Base-by-base conservation (phyloP, 1,284 basidiomycete species). In the Marasmius tenuissimus region DNA sequence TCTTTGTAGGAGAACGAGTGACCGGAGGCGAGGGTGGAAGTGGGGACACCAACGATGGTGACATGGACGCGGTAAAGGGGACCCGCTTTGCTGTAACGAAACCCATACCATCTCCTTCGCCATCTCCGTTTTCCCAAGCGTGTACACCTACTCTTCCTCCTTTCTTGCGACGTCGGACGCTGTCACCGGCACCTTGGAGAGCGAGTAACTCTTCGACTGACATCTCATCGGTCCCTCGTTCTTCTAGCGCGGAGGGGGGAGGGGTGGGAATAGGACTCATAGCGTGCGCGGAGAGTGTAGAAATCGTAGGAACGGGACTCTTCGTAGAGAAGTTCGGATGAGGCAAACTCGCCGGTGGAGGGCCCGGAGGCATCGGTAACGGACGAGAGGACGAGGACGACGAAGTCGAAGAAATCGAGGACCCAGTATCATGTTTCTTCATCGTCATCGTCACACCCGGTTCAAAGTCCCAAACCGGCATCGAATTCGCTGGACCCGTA, bases 201-300 rank as follows among this genome's bases (percentile, higher is more conserved):
- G 73, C 75, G 7, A 85, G 75, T 7, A 86, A 75, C 39, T 79
- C 79, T 60, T 84, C 81, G 48, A 85, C 77, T 12, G 75, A 79
- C 35, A 77, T 76, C 68, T 85, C 83, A 8, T 79, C 78, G 12
- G 72, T 69, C 10, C 60, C 67, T n/a, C n/a, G n/a, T n/a, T n/a
- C n/a, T 1, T 54, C 63, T 39, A 10, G n/a, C 7, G 38, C 45
- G 16, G 48, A 33, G 33, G n/a, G 16, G 1, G 42, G 33, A 4
- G 53, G 52, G 39, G 52, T 61, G 16, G 58, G 50, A 20, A 50
- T 54, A 34, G 45, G 61, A 22, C 45, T 47, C 45, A 2, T 47
- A n/a, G 16, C 20, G 45, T n/a, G 5, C 11, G 20, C 16, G 16
- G 45, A n/a, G 20, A 8, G 16, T 10, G 45, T 47, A n/a, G 45